Base-by-base conservation (phyloP, 495 filamentous ascomycete species). In the Penicillium canariense region DNA sequence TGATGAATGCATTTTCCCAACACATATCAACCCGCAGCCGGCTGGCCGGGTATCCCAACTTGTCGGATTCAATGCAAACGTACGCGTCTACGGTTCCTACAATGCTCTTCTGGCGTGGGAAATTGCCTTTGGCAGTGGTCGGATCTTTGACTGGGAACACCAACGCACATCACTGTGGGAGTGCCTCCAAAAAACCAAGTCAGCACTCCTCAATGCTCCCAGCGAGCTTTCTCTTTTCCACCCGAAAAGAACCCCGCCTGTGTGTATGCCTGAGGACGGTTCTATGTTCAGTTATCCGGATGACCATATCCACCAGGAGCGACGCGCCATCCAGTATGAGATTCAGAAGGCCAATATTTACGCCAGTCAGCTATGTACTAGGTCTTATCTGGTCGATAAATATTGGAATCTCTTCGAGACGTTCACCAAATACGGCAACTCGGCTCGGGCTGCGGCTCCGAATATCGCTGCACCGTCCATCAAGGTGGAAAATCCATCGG, bases 341-440 rank as follows among this genome's bases (percentile, higher is more conserved):
- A 91, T 95, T 20, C 89, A 95, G 63, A 91, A 90, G 61, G 84
- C 84, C 18, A 93, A 91, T 58, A 87, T 96, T 22, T 87, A 90
- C 55, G 82, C 83, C 6, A 88, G 82, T 39, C 84, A 89, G 59
- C 73, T 96, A 1, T 81, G 81, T 3, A 91, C 88, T 2, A 80
- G 90, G 18, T 89, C 86, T 0, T 90, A 86, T 61, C 78, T 90
- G n/a, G 86, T 93, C 2, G 88, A 95, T 56, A 89, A 88, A 59
- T 94, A 90, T 61, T 87, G 84, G 68, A 82, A 77, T 59, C 72
- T 88, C 0, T 81, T 80, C 43, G 83, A 87, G 34, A 78, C 78
- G 5, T 79, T 79, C 56, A 63, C 63, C 14, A 66, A 56, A 39
- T 69, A 69, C 20, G 64, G 64, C 3, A 61, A 62, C 12, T 65